phyloP scores from a whole-genome alignment of 176 grass and related monocot genomes.

The Eremochloa ophiuroides region DNA sequence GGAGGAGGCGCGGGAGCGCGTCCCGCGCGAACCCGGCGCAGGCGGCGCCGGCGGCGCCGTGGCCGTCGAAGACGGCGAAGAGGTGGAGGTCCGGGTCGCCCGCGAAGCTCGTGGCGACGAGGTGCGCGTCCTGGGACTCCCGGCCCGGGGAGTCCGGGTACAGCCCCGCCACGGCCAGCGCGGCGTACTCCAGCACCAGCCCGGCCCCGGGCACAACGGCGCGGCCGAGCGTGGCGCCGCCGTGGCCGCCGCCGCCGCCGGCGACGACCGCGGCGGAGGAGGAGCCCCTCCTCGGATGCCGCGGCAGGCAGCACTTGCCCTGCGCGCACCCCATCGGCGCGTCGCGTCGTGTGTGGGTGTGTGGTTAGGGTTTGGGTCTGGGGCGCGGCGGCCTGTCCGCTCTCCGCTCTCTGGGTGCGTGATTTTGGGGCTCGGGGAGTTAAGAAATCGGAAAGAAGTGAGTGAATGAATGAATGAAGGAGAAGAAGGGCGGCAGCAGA shows the following conservation, averaged over 20 bases:
- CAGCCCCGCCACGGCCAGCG: conserved; percentile 59
- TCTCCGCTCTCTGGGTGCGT: not conserved
- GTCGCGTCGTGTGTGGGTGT: not conserved
- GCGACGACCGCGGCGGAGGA: not conserved
- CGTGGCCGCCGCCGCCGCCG: not conserved
- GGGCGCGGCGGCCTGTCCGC: not conserved
- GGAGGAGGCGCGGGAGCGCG: conserved; percentile 49
- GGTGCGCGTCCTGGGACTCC: conserved; percentile 76
- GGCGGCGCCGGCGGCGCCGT: conserved; percentile 54
- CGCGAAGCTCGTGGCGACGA: conserved; percentile 52
- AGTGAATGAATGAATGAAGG: not conserved
- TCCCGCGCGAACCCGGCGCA: conserved; percentile 78
- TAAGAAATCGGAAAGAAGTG: not conserved
- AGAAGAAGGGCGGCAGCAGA: not conserved
- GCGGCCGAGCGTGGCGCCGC: conserved; percentile 36
- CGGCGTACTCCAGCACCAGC: conserved; percentile 61
- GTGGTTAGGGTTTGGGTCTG: conserved; percentile 26
- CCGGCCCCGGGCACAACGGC: conserved; percentile 44
- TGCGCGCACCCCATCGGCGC: conserved; percentile 67
- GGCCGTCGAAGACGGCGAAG: conserved; percentile 92
- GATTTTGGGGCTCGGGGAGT: conserved; percentile 26
- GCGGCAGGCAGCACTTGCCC: conserved; percentile 61
- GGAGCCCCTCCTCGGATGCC: not conserved
- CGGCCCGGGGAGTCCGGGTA: conserved; percentile 75
- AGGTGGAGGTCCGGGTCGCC: conserved; percentile 75